Evolutionary conservation across 2,329 filamentous ascomycete genomes (phyloP).

Genomic region (Juglanconis oblonga): DNA sequence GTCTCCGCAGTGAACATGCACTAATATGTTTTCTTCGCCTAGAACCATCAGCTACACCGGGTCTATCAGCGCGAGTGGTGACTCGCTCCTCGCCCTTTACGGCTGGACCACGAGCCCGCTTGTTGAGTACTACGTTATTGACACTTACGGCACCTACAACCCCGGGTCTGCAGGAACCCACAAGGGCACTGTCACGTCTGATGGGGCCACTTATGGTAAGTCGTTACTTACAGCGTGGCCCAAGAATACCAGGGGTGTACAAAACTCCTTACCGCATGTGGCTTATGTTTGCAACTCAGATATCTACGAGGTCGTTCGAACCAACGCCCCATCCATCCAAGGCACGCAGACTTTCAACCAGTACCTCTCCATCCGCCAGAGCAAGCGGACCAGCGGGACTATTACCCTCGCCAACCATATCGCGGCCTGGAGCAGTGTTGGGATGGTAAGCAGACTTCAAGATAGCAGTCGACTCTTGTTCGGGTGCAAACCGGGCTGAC

Average conservation of each 20-base stretch:
- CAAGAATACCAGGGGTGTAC: neutral
- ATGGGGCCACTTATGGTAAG: conserved; percentile 20
- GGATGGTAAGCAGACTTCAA: conserved; percentile 23
- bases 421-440: conserved; percentile 40
- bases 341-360: conserved; percentile 41
- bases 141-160: conserved; percentile 23
- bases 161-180: conserved; percentile 15
- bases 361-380: conserved; percentile 41
- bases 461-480: neutral
- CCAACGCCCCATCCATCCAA: conserved; percentile 34
- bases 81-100: conserved; percentile 21
- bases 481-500: neutral
- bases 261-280: neutral
- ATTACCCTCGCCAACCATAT: conserved; percentile 45
- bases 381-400: conserved; percentile 41
- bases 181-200: conserved; percentile 21
- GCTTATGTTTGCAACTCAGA: neutral
- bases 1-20: neutral
- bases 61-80: conserved; percentile 3
- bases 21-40: neutral
- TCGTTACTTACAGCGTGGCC: neutral
- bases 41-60: conserved; percentile 5
- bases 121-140: conserved; percentile 28
- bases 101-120: conserved; percentile 32
- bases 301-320: conserved; percentile 22